Base-by-base conservation (phyloP, 2,329 filamentous ascomycete genomes). In the Pseudocercospora cruenta region DNA sequence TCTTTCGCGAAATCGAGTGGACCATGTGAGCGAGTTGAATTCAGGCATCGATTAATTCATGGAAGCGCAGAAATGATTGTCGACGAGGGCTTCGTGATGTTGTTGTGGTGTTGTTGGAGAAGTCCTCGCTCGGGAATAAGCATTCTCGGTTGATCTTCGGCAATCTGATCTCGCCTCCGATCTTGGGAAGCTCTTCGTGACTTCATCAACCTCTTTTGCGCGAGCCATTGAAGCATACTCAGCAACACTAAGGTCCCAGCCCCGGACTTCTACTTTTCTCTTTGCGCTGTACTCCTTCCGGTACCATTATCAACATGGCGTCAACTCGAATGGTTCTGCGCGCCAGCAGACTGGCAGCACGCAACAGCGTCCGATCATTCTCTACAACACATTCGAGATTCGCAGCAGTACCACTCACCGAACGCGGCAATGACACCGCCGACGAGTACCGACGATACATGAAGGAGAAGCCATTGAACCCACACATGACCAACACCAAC, bases 401-500 rank as follows among this genome's bases (percentile, higher is more conserved):
- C 69, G 70, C 68, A 33, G 19, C 53, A 58, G 68, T 71, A 47
- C 76, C 77, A 63, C 75, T 81, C 69, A 85, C 84, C 73, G 82
- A 84, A 64, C 80, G 83, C 66, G 78, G 77, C 67, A 83, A 86
- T 66, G 83, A 86, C 69, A 88, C 82, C 10, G 82, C 83, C 22
- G 79, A 83, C 61, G 81, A 82, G 58, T 84, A 87, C 75, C 82
- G 86, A 70, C 82, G 86, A 70, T 80, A 80, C 67, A 86, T 89
- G 77, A 84, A 78, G 31, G 81, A 85, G 67, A 89, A 86, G 78
- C 80, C 84, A 1, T 76, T 86, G 31, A 89, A 89, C 70, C 87
- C 86, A 21, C 85, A 87, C 72, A 79, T 90, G 76, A 88, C 88
- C 33, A 89, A 89, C 76, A 88, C 86, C 0, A 89, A 82, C 60